Conservation (phyloP, 352 stramenopile genomes). For the Halophytophthora polymorphica region DNA sequence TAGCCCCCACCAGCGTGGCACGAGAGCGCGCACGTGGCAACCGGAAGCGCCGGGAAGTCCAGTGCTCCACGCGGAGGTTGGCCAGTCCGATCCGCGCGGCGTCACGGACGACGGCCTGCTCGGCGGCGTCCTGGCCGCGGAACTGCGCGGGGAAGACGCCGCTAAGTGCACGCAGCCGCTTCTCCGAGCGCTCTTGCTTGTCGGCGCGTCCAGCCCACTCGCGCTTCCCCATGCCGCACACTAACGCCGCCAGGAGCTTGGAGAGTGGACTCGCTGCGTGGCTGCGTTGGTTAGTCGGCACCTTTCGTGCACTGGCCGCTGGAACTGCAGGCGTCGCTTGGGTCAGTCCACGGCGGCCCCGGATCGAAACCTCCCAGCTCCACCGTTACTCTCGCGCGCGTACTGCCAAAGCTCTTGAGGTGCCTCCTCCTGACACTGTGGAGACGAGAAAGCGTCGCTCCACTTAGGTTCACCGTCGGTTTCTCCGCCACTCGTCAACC, state of each 20-base stretch:
- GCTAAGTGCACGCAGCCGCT: conserved; percentile 15
- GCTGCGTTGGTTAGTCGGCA: no score
- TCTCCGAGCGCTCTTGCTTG: no score
- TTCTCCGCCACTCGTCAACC: no score
- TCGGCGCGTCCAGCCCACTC: conserved; percentile 22
- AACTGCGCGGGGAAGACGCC: conserved; percentile 17
- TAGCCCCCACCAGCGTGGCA: conserved; percentile 10
- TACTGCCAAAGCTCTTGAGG: no score
- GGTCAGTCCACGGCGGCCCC: neutral
- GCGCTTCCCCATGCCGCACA: conserved; percentile 24
- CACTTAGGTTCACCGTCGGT: no score
- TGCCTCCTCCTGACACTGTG: no score
- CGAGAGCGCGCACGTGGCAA: conserved; percentile 8
- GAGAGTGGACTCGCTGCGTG: neutral
- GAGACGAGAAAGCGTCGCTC: no score
- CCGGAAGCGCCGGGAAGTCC: conserved; percentile 4
- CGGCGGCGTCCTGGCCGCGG: conserved; percentile 13
- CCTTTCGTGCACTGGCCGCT: no score
- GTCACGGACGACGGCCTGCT: conserved; percentile 22
- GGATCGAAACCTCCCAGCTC: neutral
- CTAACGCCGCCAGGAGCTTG: neutral
- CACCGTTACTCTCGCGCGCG: neutral
- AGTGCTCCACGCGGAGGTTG: conserved; percentile 13
- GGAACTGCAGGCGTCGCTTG: no score
- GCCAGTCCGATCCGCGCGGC: conserved; percentile 19